These are phyloP conservation scores for Globisporangium nodosum DNA, from an alignment of 352 stramenopile species.

Conservation along the genomic window DNA sequence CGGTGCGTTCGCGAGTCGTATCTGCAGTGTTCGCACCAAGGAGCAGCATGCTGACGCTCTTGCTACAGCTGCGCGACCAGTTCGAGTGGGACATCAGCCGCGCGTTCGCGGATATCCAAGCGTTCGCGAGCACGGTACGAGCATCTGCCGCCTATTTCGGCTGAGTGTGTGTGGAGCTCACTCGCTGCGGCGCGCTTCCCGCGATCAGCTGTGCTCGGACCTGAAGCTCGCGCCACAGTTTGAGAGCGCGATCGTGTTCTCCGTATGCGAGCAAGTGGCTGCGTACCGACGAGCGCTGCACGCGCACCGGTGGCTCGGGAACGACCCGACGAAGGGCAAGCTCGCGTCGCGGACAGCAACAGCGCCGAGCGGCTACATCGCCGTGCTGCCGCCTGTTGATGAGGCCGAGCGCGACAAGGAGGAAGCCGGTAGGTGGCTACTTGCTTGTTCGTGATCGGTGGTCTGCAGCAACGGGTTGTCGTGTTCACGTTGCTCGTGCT, in stretches of 20 bases:
- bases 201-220: constrained; percentile 39
- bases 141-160: not conserved
- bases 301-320: constrained; percentile 54
- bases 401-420: constrained; percentile 36
- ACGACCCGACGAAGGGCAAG: constrained; percentile 21
- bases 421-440: constrained; percentile 28
- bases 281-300: constrained; percentile 53
- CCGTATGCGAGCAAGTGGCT: constrained; percentile 65
- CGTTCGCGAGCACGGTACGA: constrained; percentile 41
- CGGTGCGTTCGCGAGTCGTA: constrained; percentile 21
- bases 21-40: no score
- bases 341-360: constrained; percentile 13
- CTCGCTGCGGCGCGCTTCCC: no score
- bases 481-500: not conserved
- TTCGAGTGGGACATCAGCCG: constrained; percentile 77
- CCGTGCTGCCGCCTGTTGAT: constrained; percentile 38
- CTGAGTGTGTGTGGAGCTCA: not conserved
- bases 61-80: constrained; percentile 56
- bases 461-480: not conserved
- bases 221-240: constrained; percentile 49
- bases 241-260: constrained; percentile 61
- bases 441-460: not conserved
- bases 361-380: constrained; percentile 35
- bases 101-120: constrained; percentile 34
- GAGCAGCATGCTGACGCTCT: not conserved